Base-by-base conservation (phyloP, 768 basidiomycete species). In the Termitomyces sp. region DNA sequence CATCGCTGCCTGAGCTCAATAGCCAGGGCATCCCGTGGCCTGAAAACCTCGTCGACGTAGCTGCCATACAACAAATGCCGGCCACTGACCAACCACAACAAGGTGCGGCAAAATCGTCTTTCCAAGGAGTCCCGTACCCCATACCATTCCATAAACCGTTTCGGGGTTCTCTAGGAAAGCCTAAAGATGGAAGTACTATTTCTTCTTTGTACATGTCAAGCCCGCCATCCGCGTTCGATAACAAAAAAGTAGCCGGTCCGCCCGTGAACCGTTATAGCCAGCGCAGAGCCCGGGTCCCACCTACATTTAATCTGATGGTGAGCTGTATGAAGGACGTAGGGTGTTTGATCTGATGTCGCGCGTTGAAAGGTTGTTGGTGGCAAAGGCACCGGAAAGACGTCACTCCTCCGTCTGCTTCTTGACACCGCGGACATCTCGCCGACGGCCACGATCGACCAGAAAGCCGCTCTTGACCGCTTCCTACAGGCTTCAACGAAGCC, bases 241-340 rank as follows among this genome's bases (percentile, higher is more conserved):
- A 74, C 53, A 76, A 77, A 72, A 80, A 78, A 67, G 71, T 71
- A 6, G 71, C 68, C 44, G 71, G 74, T 28, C 60, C 75, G 42
- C 66, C 72, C 3, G 62, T 71, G 54, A 73, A 74, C 56, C 80
- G 83, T 62, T 76, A 81, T 55, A 80, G 79, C 62, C 87, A 89
- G 66, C 80, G 86, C 64, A 80, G 87, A 63, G 74, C 76, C 60
- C 80, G 86, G 56, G 70, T 80, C 15, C 79, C 89, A 14, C 87
- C 90, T 6, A 89, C 89, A 3, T 92, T 94, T 74, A 94, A 94
- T 66, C 72, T 94, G 52, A 91, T 93, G 90, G 90, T 90, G 47
- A 63, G 75, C 63, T 19, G 8, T 50, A 19, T 46, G 21, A 19
- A 31, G 23, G 21, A 12, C 45, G 38, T 28, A 17, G 3, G 17